These are phyloP conservation scores for Penicillium psychrosexuale DNA, from an alignment of 2,329 filamentous ascomycete species.

Conservation along the genomic window DNA sequence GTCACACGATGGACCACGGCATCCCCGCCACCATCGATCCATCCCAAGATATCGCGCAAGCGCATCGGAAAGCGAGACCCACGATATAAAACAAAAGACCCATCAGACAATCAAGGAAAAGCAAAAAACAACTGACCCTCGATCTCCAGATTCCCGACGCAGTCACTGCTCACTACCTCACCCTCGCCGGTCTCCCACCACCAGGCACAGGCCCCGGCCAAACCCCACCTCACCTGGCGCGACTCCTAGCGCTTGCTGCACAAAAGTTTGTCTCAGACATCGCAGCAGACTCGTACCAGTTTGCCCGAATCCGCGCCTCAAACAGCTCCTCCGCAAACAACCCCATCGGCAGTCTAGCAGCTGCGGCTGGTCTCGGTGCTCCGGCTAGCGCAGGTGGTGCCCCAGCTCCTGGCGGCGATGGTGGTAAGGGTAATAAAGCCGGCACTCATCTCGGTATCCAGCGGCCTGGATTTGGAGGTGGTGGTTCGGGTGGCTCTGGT, in stretches of 20 bases:
- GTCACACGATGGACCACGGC: background rate
- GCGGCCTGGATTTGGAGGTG: constrained; percentile 77
- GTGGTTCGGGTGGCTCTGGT: constrained; percentile 74
- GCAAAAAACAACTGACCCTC: constrained; percentile 9
- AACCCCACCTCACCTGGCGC: constrained; percentile 75
- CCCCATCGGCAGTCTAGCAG: constrained; percentile 81
- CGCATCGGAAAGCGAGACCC: background rate
- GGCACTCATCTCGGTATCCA: constrained; percentile 67
- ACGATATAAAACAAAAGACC: background rate
- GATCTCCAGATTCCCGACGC: constrained; percentile 83
- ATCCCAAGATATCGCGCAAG: background rate
- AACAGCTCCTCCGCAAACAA: constrained; percentile 85
- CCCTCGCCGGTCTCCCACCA: constrained; percentile 87
- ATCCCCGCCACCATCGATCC: background rate
- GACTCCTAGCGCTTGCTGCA: constrained; percentile 91
- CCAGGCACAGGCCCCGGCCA: constrained; percentile 78
- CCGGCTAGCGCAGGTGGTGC: constrained; percentile 55
- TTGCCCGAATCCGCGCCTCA: constrained; percentile 90
- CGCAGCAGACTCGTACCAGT: constrained; percentile 95
- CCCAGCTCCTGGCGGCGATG: constrained; percentile 45
- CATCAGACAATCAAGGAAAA: background rate
- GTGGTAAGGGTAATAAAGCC: constrained; percentile 44
- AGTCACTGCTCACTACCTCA: constrained; percentile 97
- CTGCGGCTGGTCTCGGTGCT: constrained; percentile 56
- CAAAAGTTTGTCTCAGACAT: constrained; percentile 99